phyloP scores from a whole-genome alignment of 2,329 filamentous ascomycete genomes.

The Metarhizium humberi region DNA sequence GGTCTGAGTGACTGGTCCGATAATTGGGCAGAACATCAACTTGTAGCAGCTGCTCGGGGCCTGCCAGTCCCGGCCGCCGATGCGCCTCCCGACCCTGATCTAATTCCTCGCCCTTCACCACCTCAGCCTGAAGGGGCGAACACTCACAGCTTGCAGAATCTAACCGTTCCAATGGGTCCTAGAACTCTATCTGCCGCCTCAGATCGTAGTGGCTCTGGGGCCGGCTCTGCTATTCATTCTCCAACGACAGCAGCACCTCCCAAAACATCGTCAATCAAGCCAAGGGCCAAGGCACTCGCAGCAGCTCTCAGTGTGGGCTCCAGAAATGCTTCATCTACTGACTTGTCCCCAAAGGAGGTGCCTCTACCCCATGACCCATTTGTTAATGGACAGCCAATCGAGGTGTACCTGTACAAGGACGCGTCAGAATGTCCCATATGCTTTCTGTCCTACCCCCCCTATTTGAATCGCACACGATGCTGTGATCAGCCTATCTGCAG shows the following conservation, averaged over 20 bases:
- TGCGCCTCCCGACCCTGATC: slow-evolving; percentile 65
- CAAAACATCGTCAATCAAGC: slow-evolving; percentile 60
- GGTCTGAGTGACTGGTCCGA: slow-evolving; percentile 83
- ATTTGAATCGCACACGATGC: slow-evolving; percentile 87
- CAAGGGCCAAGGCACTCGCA: slow-evolving; percentile 81
- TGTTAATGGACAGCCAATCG: slow-evolving; percentile 88
- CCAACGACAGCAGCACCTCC: slow-evolving; percentile 29
- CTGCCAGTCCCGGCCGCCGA: slow-evolving; percentile 77
- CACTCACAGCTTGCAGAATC: slow-evolving; percentile 51
- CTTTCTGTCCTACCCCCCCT: slow-evolving; percentile 90
- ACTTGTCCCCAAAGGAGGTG: slow-evolving; percentile 70
- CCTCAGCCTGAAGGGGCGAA: slow-evolving; percentile 37
- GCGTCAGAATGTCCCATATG: slow-evolving; percentile 90
- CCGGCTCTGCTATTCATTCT: slow-evolving; percentile 46
- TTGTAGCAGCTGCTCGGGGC: slow-evolving; percentile 82
- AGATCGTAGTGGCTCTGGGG: slow-evolving; percentile 54
- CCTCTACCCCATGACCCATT: slow-evolving; percentile 72
- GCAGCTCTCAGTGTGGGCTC: slow-evolving; percentile 67
- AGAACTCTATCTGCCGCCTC: slow-evolving; percentile 73
- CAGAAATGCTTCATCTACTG: slow-evolving; percentile 61
- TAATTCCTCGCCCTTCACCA: slow-evolving; percentile 36
- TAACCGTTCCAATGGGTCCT: slow-evolving; percentile 71
- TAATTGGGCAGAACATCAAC: slow-evolving; percentile 88
- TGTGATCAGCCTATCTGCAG: slow-evolving; percentile 96
- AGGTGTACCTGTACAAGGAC: slow-evolving; percentile 90